Evolutionary conservation across 2,329 filamentous ascomycete species (phyloP), one percentile per base, ranked within the genome.

Genomic region (Aspergillus amoenus): DNA sequence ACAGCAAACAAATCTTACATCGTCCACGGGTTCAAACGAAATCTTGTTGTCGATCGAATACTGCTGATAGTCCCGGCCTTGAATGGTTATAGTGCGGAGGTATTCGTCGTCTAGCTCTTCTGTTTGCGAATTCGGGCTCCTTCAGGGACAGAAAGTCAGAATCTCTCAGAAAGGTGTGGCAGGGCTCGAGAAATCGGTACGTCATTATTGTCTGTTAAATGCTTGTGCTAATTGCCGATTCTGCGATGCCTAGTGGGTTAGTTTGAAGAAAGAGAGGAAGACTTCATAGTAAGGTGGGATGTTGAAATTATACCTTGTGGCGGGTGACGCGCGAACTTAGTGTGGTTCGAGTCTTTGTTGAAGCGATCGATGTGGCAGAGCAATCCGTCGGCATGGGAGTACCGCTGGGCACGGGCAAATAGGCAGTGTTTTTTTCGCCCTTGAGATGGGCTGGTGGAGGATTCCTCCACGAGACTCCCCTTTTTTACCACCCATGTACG

Each of bases 21-120:
- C 87, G 68, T 91, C 89, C 56, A 89, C 79, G 8, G 89, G 89
- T 45, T 79, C 83, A 64, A 89, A 87, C 69, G 89, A 89, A 60
- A 84, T 82, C 37, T 78, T 79, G 63, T 88, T 84, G 30, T 86
- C 81, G 52, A 91, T 71, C 18, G 88, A 82, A 74, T 87, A 86
- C 67, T 81, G 81, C 63, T 91, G 88, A 70, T 85, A 91, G 46
- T 82, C 79, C 68, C 89, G 81, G 59, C 85, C 85, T 70, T 87
- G 79, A 62, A 87, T 77, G 15, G 79, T 77, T 57, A 88, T 74
- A 5, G 83, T 86, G 66, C 87, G 81, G 62, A 83, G 76, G 67
- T 84, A 84, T 44, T 75, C 75, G 54, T 81, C 80, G 71, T 88
- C 85, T 64, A 89, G 75, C 52, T 75, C 74, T 58, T 69, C 70